A percentile compares a stretch with the other conserved stretches of the same genome.
Evolutionary conservation across 495 filamentous ascomycete species (phyloP).

Genomic region (Aspergillus steynii): DNA sequence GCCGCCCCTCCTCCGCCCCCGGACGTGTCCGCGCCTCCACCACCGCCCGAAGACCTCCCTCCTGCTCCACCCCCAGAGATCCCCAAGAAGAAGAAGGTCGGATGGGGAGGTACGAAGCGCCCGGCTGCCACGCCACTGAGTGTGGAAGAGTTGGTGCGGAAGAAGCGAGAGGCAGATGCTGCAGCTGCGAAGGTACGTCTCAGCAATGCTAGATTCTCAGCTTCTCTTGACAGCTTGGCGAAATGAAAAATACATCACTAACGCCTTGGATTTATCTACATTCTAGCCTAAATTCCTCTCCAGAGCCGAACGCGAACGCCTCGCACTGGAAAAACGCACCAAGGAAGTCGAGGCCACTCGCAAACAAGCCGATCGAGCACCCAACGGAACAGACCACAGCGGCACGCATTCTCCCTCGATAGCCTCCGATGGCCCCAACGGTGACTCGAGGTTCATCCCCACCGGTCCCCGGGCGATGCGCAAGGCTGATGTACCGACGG

Average conservation of each 20-base stretch:
- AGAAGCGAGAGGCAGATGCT: slow-evolving; percentile 78
- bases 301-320: slow-evolving; percentile 82
- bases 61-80: slow-evolving; percentile 51
- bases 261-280: neutral
- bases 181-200: slow-evolving; percentile 68
- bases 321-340: slow-evolving; percentile 80
- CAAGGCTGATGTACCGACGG: slow-evolving; percentile 52
- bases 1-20: slow-evolving; percentile 47
- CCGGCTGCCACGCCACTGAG: slow-evolving; percentile 57
- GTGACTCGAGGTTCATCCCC: slow-evolving; percentile 50
- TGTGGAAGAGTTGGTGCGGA: slow-evolving; percentile 74
- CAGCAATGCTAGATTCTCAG: neutral
- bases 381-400: slow-evolving; percentile 10
- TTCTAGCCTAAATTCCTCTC: slow-evolving; percentile 85
- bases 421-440: slow-evolving; percentile 23
- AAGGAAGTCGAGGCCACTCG: slow-evolving; percentile 79
- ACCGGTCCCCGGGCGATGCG: slow-evolving; percentile 82
- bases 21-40: slow-evolving; percentile 51
- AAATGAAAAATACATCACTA: neutral
- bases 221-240: neutral
- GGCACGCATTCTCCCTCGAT: slow-evolving; percentile 1
- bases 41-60: slow-evolving; percentile 53
- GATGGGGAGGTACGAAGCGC: slow-evolving; percentile 53
- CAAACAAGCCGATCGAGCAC: slow-evolving; percentile 28
- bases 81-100: slow-evolving; percentile 55